Evolutionary conservation across 345 rosid genomes (phyloP).

Genomic region (Eutrema japonicum): DNA sequence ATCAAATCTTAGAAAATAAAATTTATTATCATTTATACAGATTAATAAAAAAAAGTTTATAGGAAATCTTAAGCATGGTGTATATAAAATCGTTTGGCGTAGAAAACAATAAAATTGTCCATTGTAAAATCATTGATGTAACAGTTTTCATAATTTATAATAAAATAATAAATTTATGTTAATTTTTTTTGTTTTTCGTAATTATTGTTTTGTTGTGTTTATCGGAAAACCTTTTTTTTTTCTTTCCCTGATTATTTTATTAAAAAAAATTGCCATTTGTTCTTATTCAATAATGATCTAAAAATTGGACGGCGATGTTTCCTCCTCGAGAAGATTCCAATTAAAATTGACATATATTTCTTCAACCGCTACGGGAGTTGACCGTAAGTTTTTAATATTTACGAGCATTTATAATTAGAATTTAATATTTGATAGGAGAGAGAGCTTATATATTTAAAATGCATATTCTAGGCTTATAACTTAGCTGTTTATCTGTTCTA

Average conservation of each 20-base stretch:
- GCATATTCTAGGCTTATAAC: neutral
- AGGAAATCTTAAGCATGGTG: too few relatives aligned
- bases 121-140: too few relatives aligned
- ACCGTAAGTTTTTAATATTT: slow-evolving; percentile 24
- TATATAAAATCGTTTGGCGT: too few relatives aligned
- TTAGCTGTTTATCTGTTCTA: slow-evolving; percentile 23
- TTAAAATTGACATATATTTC: slow-evolving; percentile 20
- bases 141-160: too few relatives aligned
- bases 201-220: slow-evolving; percentile 12
- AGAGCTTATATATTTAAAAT: slow-evolving; percentile 36
- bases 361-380: slow-evolving; percentile 38
- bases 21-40: too few relatives aligned
- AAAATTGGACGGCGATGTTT: neutral
- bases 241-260: neutral
- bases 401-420: neutral
- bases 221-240: neutral
- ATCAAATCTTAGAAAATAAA: too few relatives aligned
- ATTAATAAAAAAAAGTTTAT: too few relatives aligned
- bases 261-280: neutral
- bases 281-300: neutral
- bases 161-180: too few relatives aligned
- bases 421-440: slow-evolving; percentile 37
- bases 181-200: neutral
- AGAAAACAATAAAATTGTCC: too few relatives aligned
- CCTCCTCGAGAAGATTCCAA: slow-evolving; percentile 25